These are phyloP conservation scores for Naegleria fowleri DNA, from an alignment of 208 protist species.

Conservation along the genomic window DNA sequence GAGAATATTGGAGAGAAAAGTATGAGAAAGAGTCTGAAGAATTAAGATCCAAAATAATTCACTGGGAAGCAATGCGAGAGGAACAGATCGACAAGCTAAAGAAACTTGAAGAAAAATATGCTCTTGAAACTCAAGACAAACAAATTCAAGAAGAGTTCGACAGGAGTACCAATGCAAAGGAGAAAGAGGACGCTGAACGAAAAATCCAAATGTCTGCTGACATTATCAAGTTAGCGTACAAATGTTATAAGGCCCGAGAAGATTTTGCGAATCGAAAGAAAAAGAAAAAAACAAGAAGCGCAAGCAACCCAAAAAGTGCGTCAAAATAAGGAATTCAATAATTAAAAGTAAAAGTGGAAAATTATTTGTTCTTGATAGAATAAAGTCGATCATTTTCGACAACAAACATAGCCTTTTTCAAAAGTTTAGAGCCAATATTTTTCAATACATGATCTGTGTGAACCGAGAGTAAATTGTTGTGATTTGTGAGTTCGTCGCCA, in stretches of 20 bases:
- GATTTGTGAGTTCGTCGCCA: too few relatives aligned
- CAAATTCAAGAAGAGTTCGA: neutral
- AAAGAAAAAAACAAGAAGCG: neutral
- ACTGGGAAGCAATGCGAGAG: conserved; percentile 16
- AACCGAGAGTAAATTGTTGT: too few relatives aligned
- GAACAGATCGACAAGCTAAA: neutral
- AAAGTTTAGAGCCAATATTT: neutral
- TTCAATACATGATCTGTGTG: neutral
- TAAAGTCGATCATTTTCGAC: neutral
- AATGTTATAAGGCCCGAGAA: conserved; percentile 5
- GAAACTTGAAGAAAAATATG: neutral
- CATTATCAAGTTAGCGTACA: neutral
- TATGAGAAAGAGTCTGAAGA: conserved; percentile 27
- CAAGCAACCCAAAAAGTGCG: neutral
- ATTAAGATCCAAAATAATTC: neutral
- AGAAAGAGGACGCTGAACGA: neutral
- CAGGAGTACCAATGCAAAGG: neutral
- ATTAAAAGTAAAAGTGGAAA: neutral
- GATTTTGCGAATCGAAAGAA: neutral
- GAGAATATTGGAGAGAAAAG: neutral
- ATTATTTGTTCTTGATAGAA: neutral
- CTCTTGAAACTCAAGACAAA: neutral
- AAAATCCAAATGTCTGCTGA: neutral
- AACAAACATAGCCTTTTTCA: neutral
- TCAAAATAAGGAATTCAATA: neutral